phyloP scores from a whole-genome alignment of 768 basidiomycete species.

The Mycena rebaudengoi region DNA sequence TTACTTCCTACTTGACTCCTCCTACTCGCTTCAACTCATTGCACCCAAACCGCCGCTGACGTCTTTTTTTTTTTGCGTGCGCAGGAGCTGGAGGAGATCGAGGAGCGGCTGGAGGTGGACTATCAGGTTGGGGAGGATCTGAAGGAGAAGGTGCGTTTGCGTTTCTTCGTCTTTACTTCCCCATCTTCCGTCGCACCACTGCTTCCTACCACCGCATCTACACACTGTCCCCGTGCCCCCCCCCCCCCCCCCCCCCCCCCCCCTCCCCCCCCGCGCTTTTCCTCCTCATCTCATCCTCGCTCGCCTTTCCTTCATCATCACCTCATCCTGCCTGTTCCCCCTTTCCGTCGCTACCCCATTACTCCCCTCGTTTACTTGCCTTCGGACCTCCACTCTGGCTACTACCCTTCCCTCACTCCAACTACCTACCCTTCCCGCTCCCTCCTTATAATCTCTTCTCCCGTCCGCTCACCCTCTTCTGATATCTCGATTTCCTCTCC shows the following conservation, averaged over 20 bases:
- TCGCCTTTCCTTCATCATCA: not conserved
- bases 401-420: too few relatives aligned
- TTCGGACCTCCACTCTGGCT: constrained; percentile 90
- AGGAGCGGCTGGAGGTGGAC: constrained; percentile 94
- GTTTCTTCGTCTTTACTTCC: not conserved
- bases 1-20: too few relatives aligned
- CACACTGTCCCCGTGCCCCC: not conserved
- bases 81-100: constrained; percentile 88
- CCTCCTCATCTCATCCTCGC: not conserved
- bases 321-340: not conserved
- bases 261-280: not conserved
- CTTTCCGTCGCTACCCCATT: not conserved
- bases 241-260: not conserved
- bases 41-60: not conserved
- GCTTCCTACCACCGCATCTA: too few relatives aligned
- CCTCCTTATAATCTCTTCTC: too few relatives aligned
- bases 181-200: too few relatives aligned
- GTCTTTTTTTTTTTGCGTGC: too few relatives aligned
- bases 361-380: not conserved
- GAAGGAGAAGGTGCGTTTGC: constrained; percentile 84
- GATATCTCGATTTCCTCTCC: not conserved
- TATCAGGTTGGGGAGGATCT: constrained; percentile 99
- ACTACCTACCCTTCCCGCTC: too few relatives aligned
- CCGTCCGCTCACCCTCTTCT: too few relatives aligned
- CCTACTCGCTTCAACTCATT: too few relatives aligned